These are phyloP conservation scores for Aspergillus incahuasiensis DNA, from an alignment of 495 filamentous ascomycete species.

Conservation along the genomic window DNA sequence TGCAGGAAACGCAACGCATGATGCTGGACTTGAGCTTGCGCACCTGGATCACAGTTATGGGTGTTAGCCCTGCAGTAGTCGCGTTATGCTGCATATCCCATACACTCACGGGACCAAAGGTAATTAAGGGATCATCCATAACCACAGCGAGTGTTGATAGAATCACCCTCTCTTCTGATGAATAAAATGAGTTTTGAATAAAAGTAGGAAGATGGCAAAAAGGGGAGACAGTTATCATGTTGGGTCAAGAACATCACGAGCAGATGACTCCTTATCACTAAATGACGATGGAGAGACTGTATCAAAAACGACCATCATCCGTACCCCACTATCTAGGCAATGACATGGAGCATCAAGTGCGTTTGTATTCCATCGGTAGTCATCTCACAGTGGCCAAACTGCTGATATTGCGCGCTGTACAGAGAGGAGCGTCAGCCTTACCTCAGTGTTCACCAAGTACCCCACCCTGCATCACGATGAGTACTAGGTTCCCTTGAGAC, in stretches of 20 bases:
- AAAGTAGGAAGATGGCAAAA: background rate
- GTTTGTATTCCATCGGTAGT: background rate
- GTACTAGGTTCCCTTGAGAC: background rate
- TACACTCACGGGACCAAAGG: background rate
- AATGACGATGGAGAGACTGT: background rate
- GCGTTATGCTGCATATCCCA: background rate
- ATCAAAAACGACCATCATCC: background rate
- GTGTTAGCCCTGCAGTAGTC: conserved; percentile 1
- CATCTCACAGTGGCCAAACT: background rate
- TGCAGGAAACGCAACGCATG: background rate
- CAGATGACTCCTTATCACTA: background rate
- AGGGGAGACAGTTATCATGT: background rate
- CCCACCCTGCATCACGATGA: background rate
- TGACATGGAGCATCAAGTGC: background rate
- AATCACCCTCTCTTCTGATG: no score
- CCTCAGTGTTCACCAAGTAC: background rate
- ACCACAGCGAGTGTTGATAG: background rate
- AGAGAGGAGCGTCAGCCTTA: background rate
- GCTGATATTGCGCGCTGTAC: background rate
- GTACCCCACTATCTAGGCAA: background rate
- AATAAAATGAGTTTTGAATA: no score
- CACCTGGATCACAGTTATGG: background rate
- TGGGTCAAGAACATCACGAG: background rate
- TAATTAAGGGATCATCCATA: background rate
- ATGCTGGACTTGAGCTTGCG: background rate